Evolutionary conservation across 2,329 filamentous ascomycete genomes (phyloP), one percentile per base, ranked within the genome.

Genomic region (Colletotrichum melonis): DNA sequence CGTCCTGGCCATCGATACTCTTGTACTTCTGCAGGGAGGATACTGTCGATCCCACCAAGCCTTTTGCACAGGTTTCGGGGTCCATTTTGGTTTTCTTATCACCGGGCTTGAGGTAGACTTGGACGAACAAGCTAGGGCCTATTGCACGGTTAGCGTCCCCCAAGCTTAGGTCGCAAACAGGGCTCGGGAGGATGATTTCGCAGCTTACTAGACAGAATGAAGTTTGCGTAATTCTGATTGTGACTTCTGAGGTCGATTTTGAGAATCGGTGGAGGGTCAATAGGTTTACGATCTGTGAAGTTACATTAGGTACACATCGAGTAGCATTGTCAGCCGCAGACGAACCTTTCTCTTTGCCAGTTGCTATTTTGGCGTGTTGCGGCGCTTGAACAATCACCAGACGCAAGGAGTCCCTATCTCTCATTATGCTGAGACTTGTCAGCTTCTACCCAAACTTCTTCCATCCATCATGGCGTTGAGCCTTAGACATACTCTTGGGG

Each of bases 241-340:
- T 49, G 42, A 72, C 90, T 87, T 63, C 82, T 82, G 62, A 80
- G 78, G 67, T 89, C 81, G 59, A 97, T 87, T 83, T 96, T 92
- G 58, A 97, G 86, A 77, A 97, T 94, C 55, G 95, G 95, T 14
- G 95, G 95, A 64, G 95, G 95, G 80, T 98, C 95, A 78, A 98
- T 91, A 8, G 95, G 94, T 82, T 97, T 97, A 76, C 95, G 92
- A 79, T 94, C 93, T 94, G 60, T 12, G 66, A 16, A 5, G 62
- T 42, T 8, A 38, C 8, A 52, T 72, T 26, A 73, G 56, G 12
- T n/a, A 24, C 1, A 35, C 22, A 32, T 14, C 5, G 5, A 3
- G 35, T 28, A n/a, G 14, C 9, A 14, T 49, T 42, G 67, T 19
- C 14, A 32, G n/a, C 16, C 12, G n/a, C 35, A 57, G 55, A 76